Evolutionary conservation across 2,329 filamentous ascomycete genomes (phyloP).

Genomic region (Fusarium virguliforme): DNA sequence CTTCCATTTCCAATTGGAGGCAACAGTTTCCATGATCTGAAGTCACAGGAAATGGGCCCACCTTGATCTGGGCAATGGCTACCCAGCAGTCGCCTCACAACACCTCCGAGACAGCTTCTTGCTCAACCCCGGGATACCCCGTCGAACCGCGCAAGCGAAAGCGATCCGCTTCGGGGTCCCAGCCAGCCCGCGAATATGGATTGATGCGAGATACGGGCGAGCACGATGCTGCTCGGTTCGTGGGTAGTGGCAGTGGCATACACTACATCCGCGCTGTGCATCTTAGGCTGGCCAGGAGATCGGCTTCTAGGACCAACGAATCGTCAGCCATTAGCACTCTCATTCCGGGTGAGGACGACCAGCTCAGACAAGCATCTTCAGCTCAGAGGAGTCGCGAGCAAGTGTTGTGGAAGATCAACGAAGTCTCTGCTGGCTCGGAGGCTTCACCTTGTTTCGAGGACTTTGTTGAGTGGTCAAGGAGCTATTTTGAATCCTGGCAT

Average conservation of each 20-base stretch:
- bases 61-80: constrained; percentile 45
- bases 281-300: constrained; percentile 58
- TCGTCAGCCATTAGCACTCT: constrained; percentile 51
- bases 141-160: constrained; percentile 52
- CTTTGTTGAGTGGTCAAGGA: constrained; percentile 65
- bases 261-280: constrained; percentile 72
- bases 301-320: constrained; percentile 41
- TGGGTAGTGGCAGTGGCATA: constrained; percentile 73
- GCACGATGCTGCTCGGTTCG: constrained; percentile 66
- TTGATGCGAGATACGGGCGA: constrained; percentile 67
- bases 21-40: not conserved
- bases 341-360: constrained; percentile 72
- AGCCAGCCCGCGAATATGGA: constrained; percentile 54
- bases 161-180: constrained; percentile 48
- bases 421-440: constrained; percentile 45
- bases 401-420: constrained; percentile 57
- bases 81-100: constrained; percentile 52
- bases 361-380: constrained; percentile 54
- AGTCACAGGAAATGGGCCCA: constrained; percentile 15
- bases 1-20: not conserved
- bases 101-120: constrained; percentile 50
- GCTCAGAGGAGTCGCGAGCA: constrained; percentile 34
- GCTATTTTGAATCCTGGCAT: constrained; percentile 73
- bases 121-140: constrained; percentile 44
- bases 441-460: constrained; percentile 60